These are phyloP conservation scores for Avena atlantica DNA, from an alignment of 176 grass and related monocot species.

Conservation along the genomic window DNA sequence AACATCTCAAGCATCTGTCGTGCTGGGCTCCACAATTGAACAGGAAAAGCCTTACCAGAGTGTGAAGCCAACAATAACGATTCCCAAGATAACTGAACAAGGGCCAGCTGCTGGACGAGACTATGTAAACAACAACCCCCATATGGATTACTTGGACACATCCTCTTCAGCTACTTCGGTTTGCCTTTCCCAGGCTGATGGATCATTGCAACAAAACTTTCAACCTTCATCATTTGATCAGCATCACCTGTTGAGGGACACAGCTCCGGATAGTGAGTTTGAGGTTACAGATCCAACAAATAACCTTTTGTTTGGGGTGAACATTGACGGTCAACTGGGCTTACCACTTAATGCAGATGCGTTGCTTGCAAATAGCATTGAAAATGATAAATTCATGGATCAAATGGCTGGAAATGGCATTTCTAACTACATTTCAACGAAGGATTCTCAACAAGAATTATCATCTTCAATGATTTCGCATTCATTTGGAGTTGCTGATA, in stretches of 20 bases:
- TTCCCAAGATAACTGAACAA: conserved; percentile 62
- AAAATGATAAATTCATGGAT: conserved; percentile 64
- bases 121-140: conserved; percentile 52
- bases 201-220: conserved; percentile 68
- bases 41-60: conserved; percentile 49
- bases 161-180: conserved; percentile 81
- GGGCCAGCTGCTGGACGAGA: conserved; percentile 50
- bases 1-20: conserved; percentile 62
- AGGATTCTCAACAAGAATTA: conserved; percentile 79
- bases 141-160: conserved; percentile 75
- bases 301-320: conserved; percentile 73
- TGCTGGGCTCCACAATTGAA: conserved; percentile 45
- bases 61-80: conserved; percentile 46
- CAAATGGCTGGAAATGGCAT: conserved; percentile 58
- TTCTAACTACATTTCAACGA: conserved; percentile 62
- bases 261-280: conserved; percentile 58
- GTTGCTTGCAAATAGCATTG: conserved; percentile 60
- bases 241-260: conserved; percentile 52
- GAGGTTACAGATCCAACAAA: conserved; percentile 70
- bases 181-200: conserved; percentile 77
- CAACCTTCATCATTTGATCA: conserved; percentile 70
- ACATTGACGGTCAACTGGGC: conserved; percentile 69
- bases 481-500: conserved; percentile 74
- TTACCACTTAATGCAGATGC: conserved; percentile 57
- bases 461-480: conserved; percentile 83